Evolutionary conservation across 176 grass and related monocot genomes (phyloP), one percentile per base, ranked within the genome.

Genomic region (Eragrostis curvula): DNA sequence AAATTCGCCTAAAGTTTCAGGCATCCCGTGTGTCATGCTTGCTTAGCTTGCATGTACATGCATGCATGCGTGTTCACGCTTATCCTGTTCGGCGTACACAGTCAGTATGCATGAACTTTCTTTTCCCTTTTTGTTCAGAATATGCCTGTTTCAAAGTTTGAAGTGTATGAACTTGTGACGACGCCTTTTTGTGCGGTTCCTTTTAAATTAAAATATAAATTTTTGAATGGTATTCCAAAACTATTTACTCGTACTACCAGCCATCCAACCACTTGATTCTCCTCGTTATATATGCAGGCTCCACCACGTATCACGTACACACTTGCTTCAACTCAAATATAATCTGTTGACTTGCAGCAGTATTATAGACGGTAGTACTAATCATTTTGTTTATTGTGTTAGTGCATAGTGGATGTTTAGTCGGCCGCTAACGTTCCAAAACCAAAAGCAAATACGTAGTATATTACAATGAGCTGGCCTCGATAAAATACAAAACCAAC

Each of bases 1-100:
- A 80, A 81, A 57, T 80, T 74, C 69, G 52, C 21, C 30, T 20
- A 81, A 86, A 70, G 12, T 25, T 73, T n/a, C 20, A 40, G 13
- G 12, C 68, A 42, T 69, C 78, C 43, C 50, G 65, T 69, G 78
- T 56, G 6, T 66, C 28, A 10, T 51, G 18, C 75, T 1, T 20
- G 44, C 70, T 36, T 36, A 30, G 44, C 70, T 36, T 36, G 28
- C 61, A 79, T 27, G 46, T 36, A 39, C 62, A 40, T 67, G 51
- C 45, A 7, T 68, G 1, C 62, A 40, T 67, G 51, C 45, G 8
- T 68, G 1, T 68, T 70, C 65, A 81, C 16, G 40, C 67, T 71
- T 71, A 48, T 71, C 67, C 79, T 23, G 39, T 57, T n/a, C 59
- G 7, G 32, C 32, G 32, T 36, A 36, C 32, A 36, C 32, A 36